phyloP scores from a whole-genome alignment of 768 basidiomycete species.

The Coprinopsis marcescibilis region DNA sequence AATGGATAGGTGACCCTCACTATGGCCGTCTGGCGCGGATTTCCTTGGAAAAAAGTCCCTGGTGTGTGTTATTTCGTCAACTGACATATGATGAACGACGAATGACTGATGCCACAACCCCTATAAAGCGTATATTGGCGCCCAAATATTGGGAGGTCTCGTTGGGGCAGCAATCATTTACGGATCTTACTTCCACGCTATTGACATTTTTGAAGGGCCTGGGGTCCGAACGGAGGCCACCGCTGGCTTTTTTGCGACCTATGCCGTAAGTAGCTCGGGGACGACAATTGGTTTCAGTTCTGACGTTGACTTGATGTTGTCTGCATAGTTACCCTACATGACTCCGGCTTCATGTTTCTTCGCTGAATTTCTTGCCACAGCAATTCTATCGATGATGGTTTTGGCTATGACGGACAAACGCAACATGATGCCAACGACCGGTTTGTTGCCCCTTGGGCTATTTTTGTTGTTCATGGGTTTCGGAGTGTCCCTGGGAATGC shows the following conservation, averaged over 20 bases:
- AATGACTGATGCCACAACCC: no score
- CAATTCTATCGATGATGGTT: constrained; percentile 48
- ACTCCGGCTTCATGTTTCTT: constrained; percentile 36
- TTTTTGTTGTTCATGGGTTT: constrained; percentile 58
- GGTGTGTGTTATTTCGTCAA: constrained; percentile 17
- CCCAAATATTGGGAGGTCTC: constrained; percentile 58
- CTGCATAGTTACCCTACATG: constrained; percentile 31
- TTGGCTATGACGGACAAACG: constrained; percentile 48
- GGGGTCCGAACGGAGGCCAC: constrained; percentile 53
- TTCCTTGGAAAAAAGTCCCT: constrained; percentile 81
- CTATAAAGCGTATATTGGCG: constrained; percentile 25
- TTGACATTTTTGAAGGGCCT: constrained; percentile 59
- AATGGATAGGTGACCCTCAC: constrained; percentile 75
- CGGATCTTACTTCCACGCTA: constrained; percentile 62
- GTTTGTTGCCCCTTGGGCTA: constrained; percentile 48
- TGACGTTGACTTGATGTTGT: constrained; percentile 1
- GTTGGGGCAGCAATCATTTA: constrained; percentile 55
- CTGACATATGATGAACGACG: no score
- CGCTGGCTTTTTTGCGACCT: constrained; percentile 55
- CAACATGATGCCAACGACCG: constrained; percentile 40
- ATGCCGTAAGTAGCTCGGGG: constrained; percentile 37
- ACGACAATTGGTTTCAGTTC: not conserved
- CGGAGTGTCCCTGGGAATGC: constrained; percentile 51
- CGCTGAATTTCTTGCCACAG: constrained; percentile 49
- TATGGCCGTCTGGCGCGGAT: constrained; percentile 61